Base-by-base conservation (phyloP, 441 rosid species). In the Corymbia citriodora region DNA sequence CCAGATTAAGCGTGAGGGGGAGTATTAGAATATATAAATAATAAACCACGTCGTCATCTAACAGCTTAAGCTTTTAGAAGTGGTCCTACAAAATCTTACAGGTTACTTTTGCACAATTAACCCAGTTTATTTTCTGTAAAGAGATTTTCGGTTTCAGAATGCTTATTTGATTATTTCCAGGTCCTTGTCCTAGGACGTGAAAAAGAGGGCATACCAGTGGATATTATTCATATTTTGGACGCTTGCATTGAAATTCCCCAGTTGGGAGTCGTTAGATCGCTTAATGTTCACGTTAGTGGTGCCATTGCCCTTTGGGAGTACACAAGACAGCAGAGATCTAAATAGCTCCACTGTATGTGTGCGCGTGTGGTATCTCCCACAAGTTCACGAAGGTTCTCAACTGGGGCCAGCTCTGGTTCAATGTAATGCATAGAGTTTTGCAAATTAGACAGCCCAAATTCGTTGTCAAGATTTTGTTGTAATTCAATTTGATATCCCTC, bases 231-330 rank as follows among this genome's bases (percentile, higher is more conserved):
- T 91, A 92, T 96, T 52, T 90, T 97, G 79, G 99, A 98, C 91
- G 97, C 97, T 90, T 98, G 99, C 93, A 88, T 98, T 25, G 99
- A 98, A 94, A 98, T 98, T 93, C 99, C 99, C 36, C 99, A 97
- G 90, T 91, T 98, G 91, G 99, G 99, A 92, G 97, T 98, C 87
- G 98, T 98, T 88, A 94, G 99, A 90, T 98, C 99, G 3, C 99
- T 98, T 89, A 96, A 98, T 85, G 99, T 97, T 83, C 99, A 97
- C 87, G 99, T 98, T 87, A 98, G 99, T 89, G 99, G 99, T 9
- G 99, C 99, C 92, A 97, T 97, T 90, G 99, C 99, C 45, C 96
- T 98, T 23, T 97, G 99, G 99, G 99, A 97, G 92, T 98, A 98
- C 92, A 97, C 99, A 91, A 93, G 99, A 89, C 99, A 97, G 90